Conservation (phyloP, 805 yeast species). For the Yamadazyma laniorum region DNA sequence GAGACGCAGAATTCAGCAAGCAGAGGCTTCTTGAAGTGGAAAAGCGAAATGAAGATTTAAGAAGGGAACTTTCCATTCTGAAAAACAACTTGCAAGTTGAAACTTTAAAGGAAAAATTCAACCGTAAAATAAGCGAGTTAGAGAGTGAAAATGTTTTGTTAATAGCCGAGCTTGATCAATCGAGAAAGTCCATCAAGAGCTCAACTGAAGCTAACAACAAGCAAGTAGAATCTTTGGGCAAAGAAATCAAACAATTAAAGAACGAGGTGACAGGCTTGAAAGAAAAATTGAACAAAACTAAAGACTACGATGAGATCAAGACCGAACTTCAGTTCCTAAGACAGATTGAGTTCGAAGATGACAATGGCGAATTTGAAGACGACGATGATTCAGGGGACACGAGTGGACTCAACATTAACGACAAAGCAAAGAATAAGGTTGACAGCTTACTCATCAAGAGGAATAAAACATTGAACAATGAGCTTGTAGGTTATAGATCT, state of each 20-base stretch:
- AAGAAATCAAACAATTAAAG: conserved; percentile 48
- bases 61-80: conserved; percentile 59
- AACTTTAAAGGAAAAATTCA: conserved; percentile 38
- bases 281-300: conserved; percentile 46
- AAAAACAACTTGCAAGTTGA: conserved; percentile 47
- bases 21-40: conserved; percentile 69
- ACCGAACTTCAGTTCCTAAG: conserved; percentile 70
- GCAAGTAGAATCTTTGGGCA: conserved; percentile 36
- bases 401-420: conserved; percentile 30
- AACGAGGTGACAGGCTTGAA: conserved; percentile 52
- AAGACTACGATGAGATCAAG: conserved; percentile 80
- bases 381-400: conserved; percentile 40
- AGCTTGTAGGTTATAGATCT: conserved; percentile 63
- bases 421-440: conserved; percentile 24
- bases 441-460: conserved; percentile 65
- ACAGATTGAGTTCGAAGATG: conserved; percentile 69
- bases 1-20: conserved; percentile 74
- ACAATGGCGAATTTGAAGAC: conserved; percentile 33
- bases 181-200: conserved; percentile 30
- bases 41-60: conserved; percentile 70
- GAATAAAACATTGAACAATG: conserved; percentile 71
- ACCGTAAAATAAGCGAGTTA: conserved; percentile 50
- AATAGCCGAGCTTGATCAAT: conserved; percentile 55
- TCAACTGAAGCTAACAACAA: conserved; percentile 24
- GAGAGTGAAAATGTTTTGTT: conserved; percentile 69